phyloP scores from a whole-genome alignment of 805 yeast genomes.

The Candida xyloterini region DNA sequence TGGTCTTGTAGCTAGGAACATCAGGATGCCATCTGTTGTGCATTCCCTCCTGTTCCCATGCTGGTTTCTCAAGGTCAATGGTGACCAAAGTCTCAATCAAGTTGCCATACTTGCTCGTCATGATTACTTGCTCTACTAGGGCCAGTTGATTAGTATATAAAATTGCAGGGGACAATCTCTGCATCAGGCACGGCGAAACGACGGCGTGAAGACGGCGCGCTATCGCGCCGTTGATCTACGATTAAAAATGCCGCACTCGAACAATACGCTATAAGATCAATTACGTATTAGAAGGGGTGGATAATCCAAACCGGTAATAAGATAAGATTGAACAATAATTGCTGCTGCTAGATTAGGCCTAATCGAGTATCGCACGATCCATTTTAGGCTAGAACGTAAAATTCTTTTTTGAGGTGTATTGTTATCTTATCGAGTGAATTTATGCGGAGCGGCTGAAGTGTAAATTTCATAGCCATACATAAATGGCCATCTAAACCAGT shows the following conservation, averaged over 20 bases:
- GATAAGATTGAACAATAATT: not conserved
- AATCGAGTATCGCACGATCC: too few species aligned
- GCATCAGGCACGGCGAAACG: not conserved
- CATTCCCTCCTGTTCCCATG: constrained; percentile 43
- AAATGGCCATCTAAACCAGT: not conserved
- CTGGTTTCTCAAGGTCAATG: constrained; percentile 43
- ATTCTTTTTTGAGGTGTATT: not conserved
- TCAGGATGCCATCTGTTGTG: constrained; percentile 58
- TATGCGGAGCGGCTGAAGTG: not conserved
- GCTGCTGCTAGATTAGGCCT: too few species aligned
- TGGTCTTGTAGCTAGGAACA: constrained; percentile 39
- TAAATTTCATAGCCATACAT: not conserved
- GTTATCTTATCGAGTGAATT: not conserved
- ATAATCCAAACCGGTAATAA: too few species aligned
- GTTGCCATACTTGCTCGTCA: constrained; percentile 18
- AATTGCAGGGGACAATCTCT: not conserved
- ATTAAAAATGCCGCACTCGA: too few species aligned
- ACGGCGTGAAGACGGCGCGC: constrained; percentile 2
- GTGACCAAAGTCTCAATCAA: constrained; percentile 38
- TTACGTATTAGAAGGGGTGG: too few species aligned
- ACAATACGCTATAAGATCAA: too few species aligned
- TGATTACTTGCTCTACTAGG: not conserved
- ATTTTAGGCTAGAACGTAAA: too few species aligned
- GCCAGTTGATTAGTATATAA: not conserved
- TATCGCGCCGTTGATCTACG: not conserved